phyloP scores from a whole-genome alignment of 352 stramenopile species.

The Phytopythium kandeliae region DNA sequence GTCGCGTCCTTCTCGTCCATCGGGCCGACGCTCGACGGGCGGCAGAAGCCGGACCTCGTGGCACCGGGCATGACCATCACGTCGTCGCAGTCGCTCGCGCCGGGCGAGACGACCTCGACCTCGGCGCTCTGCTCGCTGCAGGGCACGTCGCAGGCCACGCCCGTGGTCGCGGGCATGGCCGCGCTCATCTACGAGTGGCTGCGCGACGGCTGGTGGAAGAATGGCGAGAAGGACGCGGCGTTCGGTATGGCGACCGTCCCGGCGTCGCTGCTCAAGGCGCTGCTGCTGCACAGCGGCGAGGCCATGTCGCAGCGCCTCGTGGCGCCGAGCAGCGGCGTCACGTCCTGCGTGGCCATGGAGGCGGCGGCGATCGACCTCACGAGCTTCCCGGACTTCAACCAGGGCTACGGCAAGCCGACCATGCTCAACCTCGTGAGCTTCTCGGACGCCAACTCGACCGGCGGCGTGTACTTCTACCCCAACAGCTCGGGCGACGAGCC shows the following conservation, averaged over 20 bases:
- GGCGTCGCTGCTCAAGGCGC: constrained; percentile 74
- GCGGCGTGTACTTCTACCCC: constrained; percentile 58
- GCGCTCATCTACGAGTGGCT: constrained; percentile 87
- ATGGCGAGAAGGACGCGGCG: constrained; percentile 43
- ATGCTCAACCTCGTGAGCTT: constrained; percentile 75
- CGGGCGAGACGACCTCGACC: constrained; percentile 50
- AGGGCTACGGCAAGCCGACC: constrained; percentile 80
- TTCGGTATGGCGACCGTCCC: constrained; percentile 54
- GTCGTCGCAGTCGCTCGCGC: constrained; percentile 59
- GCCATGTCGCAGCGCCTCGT: constrained; percentile 42
- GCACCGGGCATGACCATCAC: constrained; percentile 76
- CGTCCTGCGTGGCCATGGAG: constrained; percentile 37
- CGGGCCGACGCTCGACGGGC: constrained; percentile 73
- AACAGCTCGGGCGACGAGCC: constrained; percentile 60
- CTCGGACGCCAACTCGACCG: constrained; percentile 1
- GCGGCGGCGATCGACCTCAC: constrained; percentile 22
- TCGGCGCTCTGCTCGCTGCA: constrained; percentile 64
- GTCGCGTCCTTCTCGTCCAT: constrained; percentile 82
- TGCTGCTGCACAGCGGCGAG: constrained; percentile 72
- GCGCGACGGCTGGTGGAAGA: constrained; percentile 73
- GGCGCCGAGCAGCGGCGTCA: constrained; percentile 28
- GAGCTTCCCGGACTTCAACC: constrained; percentile 60
- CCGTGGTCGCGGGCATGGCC: constrained; percentile 70
- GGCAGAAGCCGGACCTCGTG: constrained; percentile 88
- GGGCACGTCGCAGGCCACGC: constrained; percentile 83